phyloP scores from a whole-genome alignment of 2,329 filamentous ascomycete genomes.

The Colletotrichum tropicale region DNA sequence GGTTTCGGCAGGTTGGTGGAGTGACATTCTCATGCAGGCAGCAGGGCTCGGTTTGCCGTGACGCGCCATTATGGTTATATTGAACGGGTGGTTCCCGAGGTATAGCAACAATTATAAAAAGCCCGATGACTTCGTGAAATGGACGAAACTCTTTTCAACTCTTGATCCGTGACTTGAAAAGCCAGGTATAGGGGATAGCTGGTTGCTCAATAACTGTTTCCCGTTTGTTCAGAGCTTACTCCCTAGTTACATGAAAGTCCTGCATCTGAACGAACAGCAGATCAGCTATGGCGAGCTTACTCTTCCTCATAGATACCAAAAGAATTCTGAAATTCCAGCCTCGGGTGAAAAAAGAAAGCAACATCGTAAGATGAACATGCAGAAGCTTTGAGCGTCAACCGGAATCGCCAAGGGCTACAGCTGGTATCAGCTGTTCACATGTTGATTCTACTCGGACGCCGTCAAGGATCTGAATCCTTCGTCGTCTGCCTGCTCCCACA shows the following conservation, averaged over 20 bases:
- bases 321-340: neutral
- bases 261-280: fast-evolving
- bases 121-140: neutral
- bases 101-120: neutral
- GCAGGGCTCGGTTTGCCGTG: neutral
- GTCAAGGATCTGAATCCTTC: neutral
- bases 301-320: neutral
- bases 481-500: neutral
- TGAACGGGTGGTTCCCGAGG: neutral
- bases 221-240: fast-evolving
- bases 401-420: neutral
- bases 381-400: neutral
- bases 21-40: neutral
- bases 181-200: neutral
- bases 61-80: neutral
- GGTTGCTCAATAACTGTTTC: neutral
- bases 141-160: neutral
- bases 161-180: neutral
- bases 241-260: fast-evolving
- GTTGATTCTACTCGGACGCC: too few relatives aligned
- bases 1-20: neutral
- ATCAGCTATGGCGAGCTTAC: neutral
- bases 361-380: neutral
- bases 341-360: neutral
- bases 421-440: neutral